Conservation (phyloP, 495 filamentous ascomycete species). For the Hyaloscypha hepaticicola region DNA sequence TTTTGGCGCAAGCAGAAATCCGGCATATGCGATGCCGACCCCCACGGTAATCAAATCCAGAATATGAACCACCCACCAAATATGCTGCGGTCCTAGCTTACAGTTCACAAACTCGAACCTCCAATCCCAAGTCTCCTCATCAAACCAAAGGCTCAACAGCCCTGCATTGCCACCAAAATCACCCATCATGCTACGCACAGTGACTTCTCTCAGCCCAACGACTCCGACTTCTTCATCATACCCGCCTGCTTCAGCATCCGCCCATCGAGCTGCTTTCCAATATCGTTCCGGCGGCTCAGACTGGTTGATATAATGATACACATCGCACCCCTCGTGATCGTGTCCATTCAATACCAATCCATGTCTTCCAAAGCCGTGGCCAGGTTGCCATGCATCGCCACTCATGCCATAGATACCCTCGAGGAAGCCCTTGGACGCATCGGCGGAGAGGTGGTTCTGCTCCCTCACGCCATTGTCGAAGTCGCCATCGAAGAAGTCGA, state of each 20-base stretch:
- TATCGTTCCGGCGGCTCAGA: constrained; percentile 29
- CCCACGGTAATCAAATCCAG: constrained; percentile 58
- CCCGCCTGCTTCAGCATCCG: constrained; percentile 34
- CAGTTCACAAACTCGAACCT: constrained; percentile 76
- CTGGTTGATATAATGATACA: constrained; percentile 72
- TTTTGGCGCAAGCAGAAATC: constrained; percentile 1
- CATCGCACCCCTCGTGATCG: constrained; percentile 92
- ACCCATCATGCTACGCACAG: constrained; percentile 98
- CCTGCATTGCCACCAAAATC: constrained; percentile 87
- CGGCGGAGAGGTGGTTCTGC: constrained; percentile 83
- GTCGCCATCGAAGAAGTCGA: constrained; percentile 64
- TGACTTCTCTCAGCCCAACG: constrained; percentile 79
- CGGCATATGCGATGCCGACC: constrained; percentile 33
- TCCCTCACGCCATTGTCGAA: constrained; percentile 73
- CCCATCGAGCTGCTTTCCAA: constrained; percentile 49
- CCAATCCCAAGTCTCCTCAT: constrained; percentile 70
- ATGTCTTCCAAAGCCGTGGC: constrained; percentile 55
- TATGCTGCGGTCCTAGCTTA: constrained; percentile 76
- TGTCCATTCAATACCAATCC: constrained; percentile 86
- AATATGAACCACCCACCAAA: constrained; percentile 90
- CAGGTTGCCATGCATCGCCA: constrained; percentile 52
- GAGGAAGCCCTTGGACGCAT: constrained; percentile 65
- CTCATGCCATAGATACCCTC: constrained; percentile 79
- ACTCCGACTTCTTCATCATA: constrained; percentile 37
- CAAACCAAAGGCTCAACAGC: constrained; percentile 85